These are phyloP conservation scores for Pythium folliculosum DNA, from an alignment of 352 stramenopile genomes.

Conservation along the genomic window DNA sequence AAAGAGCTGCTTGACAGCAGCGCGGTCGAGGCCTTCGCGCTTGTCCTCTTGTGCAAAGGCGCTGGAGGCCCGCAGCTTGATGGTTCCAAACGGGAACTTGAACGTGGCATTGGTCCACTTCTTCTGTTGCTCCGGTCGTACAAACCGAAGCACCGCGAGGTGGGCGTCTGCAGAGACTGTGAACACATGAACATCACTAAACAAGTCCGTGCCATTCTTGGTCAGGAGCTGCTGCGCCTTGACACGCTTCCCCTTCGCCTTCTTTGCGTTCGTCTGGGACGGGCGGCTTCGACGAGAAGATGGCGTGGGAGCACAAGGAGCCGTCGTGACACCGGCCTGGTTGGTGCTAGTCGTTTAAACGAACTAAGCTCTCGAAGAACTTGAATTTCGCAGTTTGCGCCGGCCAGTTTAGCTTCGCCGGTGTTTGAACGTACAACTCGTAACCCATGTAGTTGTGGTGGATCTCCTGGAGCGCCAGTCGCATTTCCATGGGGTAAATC, in stretches of 20 bases:
- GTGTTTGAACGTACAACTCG: conserved; percentile 11
- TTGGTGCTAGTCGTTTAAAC: too few species aligned
- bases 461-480: background rate
- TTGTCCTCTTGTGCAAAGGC: conserved; percentile 1
- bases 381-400: conserved; percentile 14
- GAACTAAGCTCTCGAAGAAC: conserved; percentile 13
- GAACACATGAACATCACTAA: conserved; percentile 7
- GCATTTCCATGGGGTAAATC: background rate
- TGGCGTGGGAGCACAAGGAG: too few species aligned
- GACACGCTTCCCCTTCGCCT: too few species aligned
- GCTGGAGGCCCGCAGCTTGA: background rate
- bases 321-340: too few species aligned
- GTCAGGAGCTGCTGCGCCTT: too few species aligned
- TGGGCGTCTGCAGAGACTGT: conserved; percentile 4
- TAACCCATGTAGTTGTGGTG: conserved; percentile 10
- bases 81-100: conserved; percentile 7
- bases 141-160: conserved; percentile 5
- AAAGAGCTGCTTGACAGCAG: too few species aligned
- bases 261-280: too few species aligned
- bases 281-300: too few species aligned
- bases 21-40: background rate
- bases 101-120: conserved; percentile 6
- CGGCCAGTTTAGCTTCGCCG: conserved; percentile 6
- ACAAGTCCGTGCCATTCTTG: background rate
- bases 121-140: conserved; percentile 3